Base-by-base conservation (phyloP, 2,329 filamentous ascomycete species). In the Pseudopyricularia javanii region DNA sequence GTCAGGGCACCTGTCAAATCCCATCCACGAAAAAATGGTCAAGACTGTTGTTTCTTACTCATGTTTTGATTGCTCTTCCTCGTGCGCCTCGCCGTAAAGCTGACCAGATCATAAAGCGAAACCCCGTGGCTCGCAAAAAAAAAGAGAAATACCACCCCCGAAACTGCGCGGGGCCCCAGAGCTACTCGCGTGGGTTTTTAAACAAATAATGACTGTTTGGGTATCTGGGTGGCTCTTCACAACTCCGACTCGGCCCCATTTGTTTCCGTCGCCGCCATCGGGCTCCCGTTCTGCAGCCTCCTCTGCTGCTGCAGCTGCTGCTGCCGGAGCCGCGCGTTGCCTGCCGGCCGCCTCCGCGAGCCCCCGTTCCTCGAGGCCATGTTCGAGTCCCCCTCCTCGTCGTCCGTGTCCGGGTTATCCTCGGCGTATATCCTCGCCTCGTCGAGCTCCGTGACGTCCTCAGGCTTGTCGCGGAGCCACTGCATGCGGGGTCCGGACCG, bases 401-500 rank as follows among this genome's bases (percentile, higher is more conserved):
- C 76, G 28, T 81, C 77, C 24, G 71, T 74, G 47, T 81, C 78
- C 2, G 70, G 71, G 56, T 79, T 72, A 49, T 78, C 71, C 54
- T 74, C 72, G 24, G 71, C 74, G 58, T 74, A 80, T 7, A 70
- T 66, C 11, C 74, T 70, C n/a, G 78, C 75, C 70, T 98, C 93
- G 64, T 98, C 90, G 50, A 97, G 74, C 61, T 95, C 87, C 45
- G 76, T 83, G 53, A 95, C 75, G 62, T 95, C 82, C 14, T 75
- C 74, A 0, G 93, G 93, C 64, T 90, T 86, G 68, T 86, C 83
- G 59, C 93, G 82, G 61, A 98, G 73, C 93, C 93, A 98, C 66
- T 91, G 90, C 93, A 98, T 98, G 56, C 93, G 80, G 12, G 93
- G 93, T 0, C 93, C 93, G 24, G 88, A 90, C 59, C 87, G 82